A percentile compares a stretch with the other conserved stretches of the same genome.
Evolutionary conservation across 1,139 yeast species (phyloP).

Genomic region (Hansenula lynferdii): DNA sequence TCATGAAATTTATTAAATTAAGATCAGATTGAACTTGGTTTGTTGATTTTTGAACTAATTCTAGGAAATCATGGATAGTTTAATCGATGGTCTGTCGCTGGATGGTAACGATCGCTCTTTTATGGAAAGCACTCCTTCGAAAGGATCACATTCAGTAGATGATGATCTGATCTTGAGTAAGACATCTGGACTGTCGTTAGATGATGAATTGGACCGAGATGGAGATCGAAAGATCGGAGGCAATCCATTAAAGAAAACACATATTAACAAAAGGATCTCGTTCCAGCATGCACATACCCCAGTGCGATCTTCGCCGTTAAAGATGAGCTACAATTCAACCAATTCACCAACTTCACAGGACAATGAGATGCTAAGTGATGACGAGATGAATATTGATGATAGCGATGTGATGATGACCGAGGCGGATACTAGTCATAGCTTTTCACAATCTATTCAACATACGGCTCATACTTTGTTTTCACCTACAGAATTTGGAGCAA

Average conservation of each 20-base stretch:
- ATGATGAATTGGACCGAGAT: slow-evolving; percentile 1
- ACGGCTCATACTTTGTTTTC: slow-evolving; percentile 13
- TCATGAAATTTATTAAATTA: neutral
- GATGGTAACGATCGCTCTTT: neutral
- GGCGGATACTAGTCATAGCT: neutral
- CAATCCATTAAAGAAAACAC: neutral
- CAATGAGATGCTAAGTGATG: neutral
- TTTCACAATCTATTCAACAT: neutral
- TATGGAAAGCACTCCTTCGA: neutral
- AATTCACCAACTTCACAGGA: neutral
- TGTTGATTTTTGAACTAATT: too few relatives aligned
- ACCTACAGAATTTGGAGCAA: slow-evolving; percentile 25
- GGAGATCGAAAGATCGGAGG: neutral
- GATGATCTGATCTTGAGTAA: slow-evolving; percentile 5
- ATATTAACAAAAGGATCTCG: neutral
- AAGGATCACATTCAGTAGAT: neutral
- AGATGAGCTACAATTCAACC: neutral
- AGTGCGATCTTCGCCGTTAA: slow-evolving; percentile 3
- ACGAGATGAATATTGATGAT: slow-evolving; percentile 1
- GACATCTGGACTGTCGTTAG: slow-evolving; percentile 5
- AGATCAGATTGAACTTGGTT: too few relatives aligned
- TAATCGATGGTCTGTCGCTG: slow-evolving; percentile 1
- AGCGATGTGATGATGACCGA: slow-evolving; percentile 5
- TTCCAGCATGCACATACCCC: slow-evolving; percentile 1
- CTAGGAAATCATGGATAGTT: neutral